These are phyloP conservation scores for Pyrrhoderma noxium DNA, from an alignment of 1,284 basidiomycete genomes.

Conservation along the genomic window DNA sequence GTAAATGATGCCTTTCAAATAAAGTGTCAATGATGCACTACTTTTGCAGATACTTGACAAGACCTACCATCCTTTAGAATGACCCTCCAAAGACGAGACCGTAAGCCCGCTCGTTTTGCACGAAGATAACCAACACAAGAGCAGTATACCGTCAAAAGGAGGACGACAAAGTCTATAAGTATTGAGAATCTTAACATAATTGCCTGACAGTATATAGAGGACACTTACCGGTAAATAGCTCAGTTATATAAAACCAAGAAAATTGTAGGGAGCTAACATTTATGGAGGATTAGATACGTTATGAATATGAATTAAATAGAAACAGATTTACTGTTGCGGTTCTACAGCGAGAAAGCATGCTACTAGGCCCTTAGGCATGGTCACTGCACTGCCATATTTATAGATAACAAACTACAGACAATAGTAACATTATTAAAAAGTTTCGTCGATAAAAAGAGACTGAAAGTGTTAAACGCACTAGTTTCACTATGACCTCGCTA, in stretches of 20 bases:
- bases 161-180: background rate
- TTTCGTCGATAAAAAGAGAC: no score
- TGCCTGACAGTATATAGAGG: no score
- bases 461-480: background rate
- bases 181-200: no score
- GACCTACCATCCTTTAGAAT: constrained; percentile 8
- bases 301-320: background rate
- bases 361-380: background rate
- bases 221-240: constrained; percentile 2
- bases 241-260: background rate
- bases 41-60: no score
- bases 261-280: constrained; percentile 6
- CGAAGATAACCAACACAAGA: constrained; percentile 1
- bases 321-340: background rate
- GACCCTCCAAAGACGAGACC: constrained; percentile 1
- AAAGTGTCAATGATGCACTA: no score
- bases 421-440: background rate
- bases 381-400: constrained; percentile 2
- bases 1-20: background rate
- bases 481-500: background rate
- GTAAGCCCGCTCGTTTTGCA: background rate
- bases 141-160: constrained; percentile 6
- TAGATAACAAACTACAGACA: background rate
- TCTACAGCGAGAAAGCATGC: constrained; percentile 5
- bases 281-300: background rate